Conservation (phyloP, 2,329 filamentous ascomycete genomes). For the Achaetomium macrosporum region DNA sequence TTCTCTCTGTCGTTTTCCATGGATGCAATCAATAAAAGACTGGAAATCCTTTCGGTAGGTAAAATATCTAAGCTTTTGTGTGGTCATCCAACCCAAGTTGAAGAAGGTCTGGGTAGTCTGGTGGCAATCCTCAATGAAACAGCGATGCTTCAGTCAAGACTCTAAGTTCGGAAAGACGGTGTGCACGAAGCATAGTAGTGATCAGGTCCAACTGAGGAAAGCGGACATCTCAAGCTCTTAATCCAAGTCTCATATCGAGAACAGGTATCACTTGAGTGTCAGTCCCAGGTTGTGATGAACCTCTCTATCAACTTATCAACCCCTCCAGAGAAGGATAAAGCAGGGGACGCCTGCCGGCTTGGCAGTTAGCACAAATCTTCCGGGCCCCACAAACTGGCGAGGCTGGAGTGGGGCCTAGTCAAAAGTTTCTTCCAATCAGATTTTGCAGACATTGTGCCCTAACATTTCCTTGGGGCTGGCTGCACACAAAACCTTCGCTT, state of each 20-base stretch:
- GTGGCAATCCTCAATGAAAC: too few species aligned
- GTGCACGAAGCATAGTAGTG: too few species aligned
- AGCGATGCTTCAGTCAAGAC: too few species aligned
- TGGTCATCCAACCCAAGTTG: too few species aligned
- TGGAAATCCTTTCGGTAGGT: neutral
- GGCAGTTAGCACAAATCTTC: neutral
- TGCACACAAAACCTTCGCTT: slow-evolving; percentile 28
- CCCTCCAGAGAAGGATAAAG: neutral
- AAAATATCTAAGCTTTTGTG: neutral
- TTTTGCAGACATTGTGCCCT: slow-evolving; percentile 23
- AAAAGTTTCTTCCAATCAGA: too few species aligned
- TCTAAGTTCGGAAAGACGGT: too few species aligned
- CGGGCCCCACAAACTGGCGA: slow-evolving; percentile 1
- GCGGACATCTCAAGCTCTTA: too few species aligned
- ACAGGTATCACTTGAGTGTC: neutral
- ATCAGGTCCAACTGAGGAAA: too few species aligned
- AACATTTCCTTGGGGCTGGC: slow-evolving; percentile 18
- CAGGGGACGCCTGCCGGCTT: neutral
- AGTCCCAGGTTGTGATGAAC: neutral
- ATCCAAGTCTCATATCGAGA: too few species aligned
- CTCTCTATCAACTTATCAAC: neutral
- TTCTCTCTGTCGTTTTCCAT: slow-evolving; percentile 75
- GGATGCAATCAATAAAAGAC: too few species aligned
- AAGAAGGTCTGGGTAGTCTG: too few species aligned
- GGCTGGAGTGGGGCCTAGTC: neutral